phyloP scores from a whole-genome alignment of 331 rosid genomes.

The Ulmus americana region DNA sequence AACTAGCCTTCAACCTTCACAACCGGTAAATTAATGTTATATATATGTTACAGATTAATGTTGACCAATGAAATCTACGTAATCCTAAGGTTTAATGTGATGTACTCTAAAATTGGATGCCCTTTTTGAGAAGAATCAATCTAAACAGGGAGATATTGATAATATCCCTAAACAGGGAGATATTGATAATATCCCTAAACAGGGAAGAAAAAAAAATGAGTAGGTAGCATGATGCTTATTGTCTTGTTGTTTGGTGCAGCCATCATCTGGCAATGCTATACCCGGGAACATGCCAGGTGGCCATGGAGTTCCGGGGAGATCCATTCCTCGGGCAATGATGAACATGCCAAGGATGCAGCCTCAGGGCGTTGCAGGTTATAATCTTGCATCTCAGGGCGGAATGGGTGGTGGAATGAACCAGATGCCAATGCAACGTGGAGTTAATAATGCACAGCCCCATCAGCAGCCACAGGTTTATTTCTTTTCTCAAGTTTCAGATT shows the following conservation, averaged over 20 bases:
- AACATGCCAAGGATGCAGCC: constrained; percentile 80
- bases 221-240: constrained; percentile 9
- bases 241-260: constrained; percentile 45
- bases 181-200: too few species aligned
- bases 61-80: too few species aligned
- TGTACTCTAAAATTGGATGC: too few species aligned
- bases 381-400: constrained; percentile 76
- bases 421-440: constrained; percentile 85
- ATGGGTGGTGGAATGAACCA: constrained; percentile 83
- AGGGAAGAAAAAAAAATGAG: background rate
- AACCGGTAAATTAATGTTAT: constrained; percentile 40
- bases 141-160: too few species aligned
- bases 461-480: constrained; percentile 80
- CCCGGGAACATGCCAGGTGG: constrained; percentile 57
- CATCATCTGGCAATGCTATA: constrained; percentile 63
- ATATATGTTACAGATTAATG: too few species aligned
- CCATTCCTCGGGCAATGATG: constrained; percentile 60
- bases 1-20: constrained; percentile 75
- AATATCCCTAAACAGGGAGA: too few species aligned
- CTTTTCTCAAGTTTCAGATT: background rate
- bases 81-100: too few species aligned
- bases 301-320: constrained; percentile 58
- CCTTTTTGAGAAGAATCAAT: too few species aligned
- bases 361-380: constrained; percentile 66
- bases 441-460: constrained; percentile 56